Evolutionary conservation across 345 rosid genomes (phyloP).

Genomic region (Populus nigra): DNA sequence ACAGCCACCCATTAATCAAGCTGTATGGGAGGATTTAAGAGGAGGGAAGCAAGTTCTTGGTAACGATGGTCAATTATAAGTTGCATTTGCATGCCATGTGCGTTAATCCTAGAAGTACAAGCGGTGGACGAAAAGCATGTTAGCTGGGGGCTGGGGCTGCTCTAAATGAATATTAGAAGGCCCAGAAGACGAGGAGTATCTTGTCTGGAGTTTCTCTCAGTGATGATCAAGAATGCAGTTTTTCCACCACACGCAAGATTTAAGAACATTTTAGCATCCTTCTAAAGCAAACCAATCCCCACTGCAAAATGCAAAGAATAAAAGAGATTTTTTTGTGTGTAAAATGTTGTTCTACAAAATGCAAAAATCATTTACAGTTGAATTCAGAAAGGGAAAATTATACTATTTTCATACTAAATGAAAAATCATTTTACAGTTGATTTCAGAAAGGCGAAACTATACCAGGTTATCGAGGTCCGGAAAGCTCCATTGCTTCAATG

Average conservation of each 20-base stretch:
- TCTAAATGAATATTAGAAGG: neutral
- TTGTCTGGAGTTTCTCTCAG: neutral
- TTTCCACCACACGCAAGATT: neutral
- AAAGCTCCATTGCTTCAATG: conserved; percentile 93
- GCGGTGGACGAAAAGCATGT: too few species aligned
- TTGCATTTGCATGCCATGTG: neutral
- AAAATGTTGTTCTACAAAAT: neutral
- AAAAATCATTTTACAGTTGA: neutral
- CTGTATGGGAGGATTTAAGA: neutral
- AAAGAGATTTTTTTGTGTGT: neutral
- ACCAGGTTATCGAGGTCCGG: conserved; percentile 74
- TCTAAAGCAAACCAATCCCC: neutral
- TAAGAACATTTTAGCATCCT: neutral
- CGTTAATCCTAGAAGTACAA: neutral
- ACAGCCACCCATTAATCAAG: neutral
- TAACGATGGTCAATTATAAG: neutral
- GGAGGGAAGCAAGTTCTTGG: neutral
- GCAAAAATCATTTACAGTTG: conserved; percentile 7
- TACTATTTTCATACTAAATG: neutral
- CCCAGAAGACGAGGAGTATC: neutral
- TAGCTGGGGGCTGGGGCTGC: neutral
- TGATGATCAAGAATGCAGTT: neutral
- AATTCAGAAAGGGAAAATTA: neutral
- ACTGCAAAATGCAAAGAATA: neutral
- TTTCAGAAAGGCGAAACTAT: neutral